Percentiles rank a stretch among this genome's conserved stretches.
These are phyloP conservation scores for Warburgia ugandensis DNA, from an alignment of 164 flowering plant genomes.

Conservation along the genomic window DNA sequence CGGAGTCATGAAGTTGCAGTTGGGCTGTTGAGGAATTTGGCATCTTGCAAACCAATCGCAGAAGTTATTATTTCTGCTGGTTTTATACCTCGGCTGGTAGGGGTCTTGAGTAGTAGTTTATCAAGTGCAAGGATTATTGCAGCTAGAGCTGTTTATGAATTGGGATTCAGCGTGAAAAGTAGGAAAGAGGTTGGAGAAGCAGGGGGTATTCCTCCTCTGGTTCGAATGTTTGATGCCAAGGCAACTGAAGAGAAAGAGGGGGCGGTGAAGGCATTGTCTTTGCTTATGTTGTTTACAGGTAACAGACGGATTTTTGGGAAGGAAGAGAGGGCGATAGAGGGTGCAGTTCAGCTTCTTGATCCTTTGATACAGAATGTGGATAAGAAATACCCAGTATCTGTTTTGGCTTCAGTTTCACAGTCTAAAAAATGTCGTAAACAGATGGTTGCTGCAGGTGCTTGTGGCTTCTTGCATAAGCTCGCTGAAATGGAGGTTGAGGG, in stretches of 20 bases:
- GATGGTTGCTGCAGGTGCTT: slow-evolving; percentile 71
- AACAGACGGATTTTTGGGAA: slow-evolving; percentile 59
- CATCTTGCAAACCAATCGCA: slow-evolving; percentile 35
- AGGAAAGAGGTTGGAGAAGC: slow-evolving; percentile 68
- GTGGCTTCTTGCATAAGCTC: slow-evolving; percentile 55
- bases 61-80: slow-evolving; percentile 52
- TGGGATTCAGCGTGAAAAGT: slow-evolving; percentile 39
- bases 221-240: slow-evolving; percentile 74
- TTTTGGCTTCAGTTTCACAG: slow-evolving; percentile 40
- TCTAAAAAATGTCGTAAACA: slow-evolving; percentile 63
- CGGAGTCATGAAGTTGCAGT: slow-evolving; percentile 52
- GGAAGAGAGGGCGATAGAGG: slow-evolving; percentile 58
- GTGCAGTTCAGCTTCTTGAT: slow-evolving; percentile 61
- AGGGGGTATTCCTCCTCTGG: slow-evolving; percentile 50
- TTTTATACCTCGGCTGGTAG: slow-evolving; percentile 37
- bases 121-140: slow-evolving; percentile 54
- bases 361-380: slow-evolving; percentile 50
- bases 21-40: slow-evolving; percentile 42
- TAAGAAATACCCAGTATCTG: slow-evolving; percentile 52
- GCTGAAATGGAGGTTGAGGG: slow-evolving; percentile 73
- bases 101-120: slow-evolving; percentile 40
- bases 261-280: slow-evolving; percentile 55
- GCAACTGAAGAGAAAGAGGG: slow-evolving; percentile 68
- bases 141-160: slow-evolving; percentile 44
- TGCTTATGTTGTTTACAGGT: slow-evolving; percentile 33